These are phyloP conservation scores for Plasmodium inui DNA, from an alignment of 169 alveolate species.

Conservation along the genomic window DNA sequence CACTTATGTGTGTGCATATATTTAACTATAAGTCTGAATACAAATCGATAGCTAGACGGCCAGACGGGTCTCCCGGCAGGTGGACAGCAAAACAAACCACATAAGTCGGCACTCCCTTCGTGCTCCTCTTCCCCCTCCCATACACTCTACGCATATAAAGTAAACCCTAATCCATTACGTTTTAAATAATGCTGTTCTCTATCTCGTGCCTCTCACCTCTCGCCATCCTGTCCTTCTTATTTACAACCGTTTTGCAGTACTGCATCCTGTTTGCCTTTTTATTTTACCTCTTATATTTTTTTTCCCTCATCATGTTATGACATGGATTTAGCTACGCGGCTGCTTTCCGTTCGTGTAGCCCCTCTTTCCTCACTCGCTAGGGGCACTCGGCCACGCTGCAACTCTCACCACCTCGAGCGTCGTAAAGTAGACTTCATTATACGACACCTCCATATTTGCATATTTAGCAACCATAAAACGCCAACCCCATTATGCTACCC, in stretches of 20 bases:
- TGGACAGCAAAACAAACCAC: not conserved
- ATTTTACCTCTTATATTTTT: constrained; percentile 24
- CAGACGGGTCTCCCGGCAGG: not conserved
- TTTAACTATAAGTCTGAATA: not conserved
- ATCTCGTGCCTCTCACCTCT: constrained; percentile 6
- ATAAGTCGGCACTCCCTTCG: not conserved
- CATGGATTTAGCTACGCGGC: not conserved
- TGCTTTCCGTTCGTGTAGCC: constrained; percentile 13
- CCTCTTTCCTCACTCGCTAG: not conserved
- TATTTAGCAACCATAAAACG: not conserved
- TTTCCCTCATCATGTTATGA: constrained; percentile 39
- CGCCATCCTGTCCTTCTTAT: not conserved
- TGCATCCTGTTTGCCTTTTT: constrained; percentile 24
- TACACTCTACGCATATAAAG: not conserved
- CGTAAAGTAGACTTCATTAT: constrained; percentile 6
- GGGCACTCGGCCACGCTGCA: not conserved
- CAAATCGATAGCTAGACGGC: not conserved
- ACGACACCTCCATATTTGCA: not conserved
- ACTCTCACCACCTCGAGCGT: not conserved
- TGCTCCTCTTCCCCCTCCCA: not conserved
- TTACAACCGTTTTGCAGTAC: constrained; percentile 37
- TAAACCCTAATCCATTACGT: not conserved
- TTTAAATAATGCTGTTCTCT: constrained; percentile 20
- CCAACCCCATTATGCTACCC: not conserved
- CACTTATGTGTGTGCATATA: not conserved